Base-by-base conservation (phyloP, 2,329 filamentous ascomycete genomes). In the Triangularia verruculosa region DNA sequence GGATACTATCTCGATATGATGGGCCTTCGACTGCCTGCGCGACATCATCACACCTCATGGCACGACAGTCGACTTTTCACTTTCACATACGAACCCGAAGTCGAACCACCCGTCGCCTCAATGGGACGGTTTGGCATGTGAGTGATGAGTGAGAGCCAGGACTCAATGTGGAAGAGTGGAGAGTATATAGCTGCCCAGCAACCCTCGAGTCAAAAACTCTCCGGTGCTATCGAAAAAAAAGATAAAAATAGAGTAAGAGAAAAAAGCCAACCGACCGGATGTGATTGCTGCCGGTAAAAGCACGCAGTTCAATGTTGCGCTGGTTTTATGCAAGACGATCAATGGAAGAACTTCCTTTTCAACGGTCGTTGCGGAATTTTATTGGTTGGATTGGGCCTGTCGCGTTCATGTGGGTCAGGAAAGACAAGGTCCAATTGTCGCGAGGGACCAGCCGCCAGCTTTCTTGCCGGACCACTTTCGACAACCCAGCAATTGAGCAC, bases 361-460 rank as follows among this genome's bases (percentile, higher is more conserved):
- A 39, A 39, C 15, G 34, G 34, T 20, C 39, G 39, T 47, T 5
- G 39, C 4, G 7, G 4, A 20, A 20, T 47, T 12, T 47, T 5
- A 47, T 47, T 47, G 39, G 39, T 20, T 9, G 1, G 39, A 39
- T 39, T 39, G 34, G 34, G 27, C 9, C 15, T 39, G 34, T n/a
- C 13, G 39, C n/a, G 39, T 47, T 17, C 39, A 47, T 47, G 39
- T 47, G 39, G 39, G 39, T 47, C 39, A 20, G n/a, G 39, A 4
- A 47, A 47, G 39, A 20, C 30, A 17, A 47, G n/a, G 20, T 47
- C 39, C 39, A 47, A 47, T 47, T 47, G 39, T 47, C 20, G 17
- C 17, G 39, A 8, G 39, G 22, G 56, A 57, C 52, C 60, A 61
- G 17, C 60, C 62, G 65, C 62, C 53, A 57, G 17, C 25, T 47